Evolutionary conservation across 768 basidiomycete genomes (phyloP).

Genomic region (Lactifluus volemus): DNA sequence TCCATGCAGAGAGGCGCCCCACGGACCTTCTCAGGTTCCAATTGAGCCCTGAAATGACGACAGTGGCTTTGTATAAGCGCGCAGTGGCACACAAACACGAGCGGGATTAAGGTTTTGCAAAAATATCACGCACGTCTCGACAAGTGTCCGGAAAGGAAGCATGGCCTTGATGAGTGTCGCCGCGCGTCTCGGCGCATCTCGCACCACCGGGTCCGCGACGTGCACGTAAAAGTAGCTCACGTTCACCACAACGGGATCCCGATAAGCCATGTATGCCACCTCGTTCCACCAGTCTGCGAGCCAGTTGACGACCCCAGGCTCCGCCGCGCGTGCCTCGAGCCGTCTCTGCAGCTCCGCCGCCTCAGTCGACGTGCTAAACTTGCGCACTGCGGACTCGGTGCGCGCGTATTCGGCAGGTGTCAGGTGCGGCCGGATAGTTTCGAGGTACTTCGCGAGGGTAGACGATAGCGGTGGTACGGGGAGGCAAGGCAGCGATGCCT

Average conservation of each 20-base stretch:
- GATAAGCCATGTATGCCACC: slow-evolving; percentile 75
- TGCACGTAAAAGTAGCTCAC: slow-evolving; percentile 97
- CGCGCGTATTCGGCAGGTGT: slow-evolving; percentile 50
- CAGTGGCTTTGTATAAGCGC: not conserved
- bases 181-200: slow-evolving; percentile 59
- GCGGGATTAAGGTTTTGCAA: not conserved
- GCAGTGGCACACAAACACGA: too few relatives aligned
- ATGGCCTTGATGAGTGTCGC: slow-evolving; percentile 80
- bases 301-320: slow-evolving; percentile 63
- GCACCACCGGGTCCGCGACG: slow-evolving; percentile 48
- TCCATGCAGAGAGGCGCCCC: slow-evolving; percentile 79
- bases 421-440: slow-evolving; percentile 71
- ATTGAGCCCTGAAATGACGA: slow-evolving; percentile 40
- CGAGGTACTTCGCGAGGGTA: slow-evolving; percentile 83
- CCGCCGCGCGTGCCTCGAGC: slow-evolving; percentile 63
- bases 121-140: slow-evolving; percentile 55
- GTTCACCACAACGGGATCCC: slow-evolving; percentile 85
- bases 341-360: slow-evolving; percentile 69
- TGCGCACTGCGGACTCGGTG: slow-evolving; percentile 49
- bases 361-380: slow-evolving; percentile 63
- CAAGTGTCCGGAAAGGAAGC: slow-evolving; percentile 74
- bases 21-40: slow-evolving; percentile 83
- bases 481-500: slow-evolving; percentile 62
- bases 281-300: slow-evolving; percentile 99
- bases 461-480: slow-evolving; percentile 81